Percentiles rank a stretch among this genome's conserved stretches.
phyloP scores from a whole-genome alignment of 768 basidiomycete genomes.

The Tulasnella sp. region DNA sequence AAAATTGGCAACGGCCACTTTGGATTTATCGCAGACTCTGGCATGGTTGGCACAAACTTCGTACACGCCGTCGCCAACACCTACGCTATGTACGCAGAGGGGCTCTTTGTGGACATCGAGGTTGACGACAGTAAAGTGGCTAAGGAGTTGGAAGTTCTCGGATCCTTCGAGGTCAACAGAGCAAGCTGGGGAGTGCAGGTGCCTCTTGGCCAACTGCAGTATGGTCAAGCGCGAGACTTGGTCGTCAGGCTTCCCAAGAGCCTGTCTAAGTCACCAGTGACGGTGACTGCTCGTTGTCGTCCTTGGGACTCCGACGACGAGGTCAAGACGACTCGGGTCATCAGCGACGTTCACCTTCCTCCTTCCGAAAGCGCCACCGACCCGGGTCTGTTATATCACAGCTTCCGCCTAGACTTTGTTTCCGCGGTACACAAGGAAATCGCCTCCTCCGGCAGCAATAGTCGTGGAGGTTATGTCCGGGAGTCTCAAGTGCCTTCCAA shows the following conservation, averaged over 20 bases:
- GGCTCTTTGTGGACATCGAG: conserved; percentile 25
- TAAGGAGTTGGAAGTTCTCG: conserved; percentile 2
- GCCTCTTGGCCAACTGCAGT: conserved; percentile 18
- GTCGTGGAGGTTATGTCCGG: neutral
- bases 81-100: conserved; percentile 30
- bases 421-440: neutral
- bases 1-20: conserved; percentile 25
- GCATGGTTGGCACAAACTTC: conserved; percentile 33
- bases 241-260: conserved; percentile 15
- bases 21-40: conserved; percentile 31
- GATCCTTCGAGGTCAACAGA: conserved; percentile 7
- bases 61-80: conserved; percentile 32
- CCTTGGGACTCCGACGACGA: conserved; percentile 14
- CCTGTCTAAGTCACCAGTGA: conserved; percentile 6
- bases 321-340: conserved; percentile 2
- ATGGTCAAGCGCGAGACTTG: conserved; percentile 31
- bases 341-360: neutral
- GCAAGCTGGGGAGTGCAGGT: conserved; percentile 1
- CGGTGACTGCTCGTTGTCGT: conserved; percentile 9
- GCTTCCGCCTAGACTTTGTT: neutral
- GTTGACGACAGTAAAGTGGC: conserved; percentile 21
- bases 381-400: neutral
- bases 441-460: neutral
- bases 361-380: neutral
- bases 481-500: neutral